Conservation (phyloP, 176 grass and related monocot species). For the Pharus latifolius region DNA sequence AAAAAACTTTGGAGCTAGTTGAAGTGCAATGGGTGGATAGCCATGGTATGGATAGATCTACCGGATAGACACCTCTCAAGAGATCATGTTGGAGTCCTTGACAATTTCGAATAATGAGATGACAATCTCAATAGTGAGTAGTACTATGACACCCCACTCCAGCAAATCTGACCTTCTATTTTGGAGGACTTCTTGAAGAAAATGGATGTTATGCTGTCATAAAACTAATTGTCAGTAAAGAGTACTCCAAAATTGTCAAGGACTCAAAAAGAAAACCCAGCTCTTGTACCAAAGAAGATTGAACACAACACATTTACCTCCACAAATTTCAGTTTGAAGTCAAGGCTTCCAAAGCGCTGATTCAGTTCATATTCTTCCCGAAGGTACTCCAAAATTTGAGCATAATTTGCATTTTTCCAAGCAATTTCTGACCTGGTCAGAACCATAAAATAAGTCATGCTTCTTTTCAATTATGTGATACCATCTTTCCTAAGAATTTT, state of each 20-base stretch:
- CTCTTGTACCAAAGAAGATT: slow-evolving; percentile 1
- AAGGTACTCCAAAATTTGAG: slow-evolving; percentile 78
- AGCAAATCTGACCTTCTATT: slow-evolving; percentile 77
- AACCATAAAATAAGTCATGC: background rate
- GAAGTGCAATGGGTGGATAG: no score
- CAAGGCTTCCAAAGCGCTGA: slow-evolving; percentile 84
- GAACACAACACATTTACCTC: slow-evolving; percentile 41
- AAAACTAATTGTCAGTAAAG: slow-evolving; percentile 20
- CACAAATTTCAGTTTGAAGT: slow-evolving; percentile 95
- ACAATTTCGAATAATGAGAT: slow-evolving; percentile 76
- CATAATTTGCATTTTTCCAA: slow-evolving; percentile 96
- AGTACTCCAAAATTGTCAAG: background rate
- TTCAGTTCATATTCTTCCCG: slow-evolving; percentile 87
- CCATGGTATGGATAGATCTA: no score
- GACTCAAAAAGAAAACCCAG: background rate
- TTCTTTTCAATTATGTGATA: background rate
- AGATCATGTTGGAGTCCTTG: slow-evolving; percentile 57
- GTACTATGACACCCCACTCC: slow-evolving; percentile 78
- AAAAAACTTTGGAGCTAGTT: no score
- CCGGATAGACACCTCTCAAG: slow-evolving; percentile 29
- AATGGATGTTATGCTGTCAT: slow-evolving; percentile 90
- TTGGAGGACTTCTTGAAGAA: slow-evolving; percentile 95
- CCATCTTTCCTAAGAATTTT: no score
- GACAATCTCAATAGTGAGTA: slow-evolving; percentile 64
- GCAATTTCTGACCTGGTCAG: slow-evolving; percentile 77